These are phyloP conservation scores for Barbarea vulgaris DNA, from an alignment of 345 rosid genomes.

Conservation along the genomic window DNA sequence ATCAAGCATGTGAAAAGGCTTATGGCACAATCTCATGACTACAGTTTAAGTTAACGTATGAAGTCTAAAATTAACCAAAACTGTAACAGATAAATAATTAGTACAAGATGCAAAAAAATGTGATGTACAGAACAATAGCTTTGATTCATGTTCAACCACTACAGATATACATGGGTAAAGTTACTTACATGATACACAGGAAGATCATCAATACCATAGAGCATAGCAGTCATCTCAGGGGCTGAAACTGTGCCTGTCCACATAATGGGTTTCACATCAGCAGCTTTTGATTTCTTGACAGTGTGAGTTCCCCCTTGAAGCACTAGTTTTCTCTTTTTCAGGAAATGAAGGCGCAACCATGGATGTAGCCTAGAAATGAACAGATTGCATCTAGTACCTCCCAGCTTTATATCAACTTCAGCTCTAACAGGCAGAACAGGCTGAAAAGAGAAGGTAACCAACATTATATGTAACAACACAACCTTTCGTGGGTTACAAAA, in stretches of 20 bases:
- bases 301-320: constrained; percentile 59
- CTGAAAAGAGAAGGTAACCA: constrained; percentile 52
- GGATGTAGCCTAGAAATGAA: constrained; percentile 75
- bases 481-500: neutral
- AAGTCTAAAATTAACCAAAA: constrained; percentile 4
- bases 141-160: neutral
- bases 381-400: constrained; percentile 82
- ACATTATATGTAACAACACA: constrained; percentile 17
- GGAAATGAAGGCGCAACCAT: constrained; percentile 73
- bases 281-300: constrained; percentile 49
- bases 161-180: neutral
- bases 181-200: constrained; percentile 91
- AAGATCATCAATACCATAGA: constrained; percentile 55
- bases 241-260: constrained; percentile 98
- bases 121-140: neutral
- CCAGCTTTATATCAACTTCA: constrained; percentile 94
- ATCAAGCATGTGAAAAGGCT: constrained; percentile 14
- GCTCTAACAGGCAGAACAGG: constrained; percentile 75
- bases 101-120: neutral
- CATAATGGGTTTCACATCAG: constrained; percentile 63
- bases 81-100: neutral
- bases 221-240: constrained; percentile 88
- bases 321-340: constrained; percentile 63
- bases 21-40: neutral
- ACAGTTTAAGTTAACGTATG: neutral